Evolutionary conservation across 768 basidiomycete species (phyloP).

Genomic region (Phylloporus arenicola): DNA sequence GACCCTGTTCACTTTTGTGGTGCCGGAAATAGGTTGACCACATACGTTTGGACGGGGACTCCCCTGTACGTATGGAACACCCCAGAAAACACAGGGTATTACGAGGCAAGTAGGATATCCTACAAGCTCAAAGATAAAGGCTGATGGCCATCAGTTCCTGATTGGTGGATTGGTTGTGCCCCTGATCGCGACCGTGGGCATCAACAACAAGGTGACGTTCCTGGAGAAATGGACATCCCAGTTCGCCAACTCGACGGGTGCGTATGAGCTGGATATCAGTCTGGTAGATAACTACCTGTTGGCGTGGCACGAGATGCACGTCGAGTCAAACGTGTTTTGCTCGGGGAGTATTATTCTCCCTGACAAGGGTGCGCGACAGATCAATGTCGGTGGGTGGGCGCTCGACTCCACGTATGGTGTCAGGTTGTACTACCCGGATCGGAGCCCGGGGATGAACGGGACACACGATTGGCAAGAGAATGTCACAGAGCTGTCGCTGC

Average conservation of each 20-base stretch:
- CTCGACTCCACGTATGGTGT: constrained; percentile 66
- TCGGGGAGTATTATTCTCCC: constrained; percentile 69
- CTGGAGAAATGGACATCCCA: constrained; percentile 61
- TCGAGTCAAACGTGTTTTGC: constrained; percentile 77
- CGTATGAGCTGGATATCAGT: constrained; percentile 69
- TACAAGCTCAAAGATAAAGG: neutral
- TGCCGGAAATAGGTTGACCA: constrained; percentile 45
- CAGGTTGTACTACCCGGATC: constrained; percentile 68
- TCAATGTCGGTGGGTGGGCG: constrained; percentile 48
- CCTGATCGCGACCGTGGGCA: constrained; percentile 66
- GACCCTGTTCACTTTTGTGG: constrained; percentile 69
- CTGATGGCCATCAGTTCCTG: constrained; percentile 33
- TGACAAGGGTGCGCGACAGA: constrained; percentile 51
- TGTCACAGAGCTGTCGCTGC: constrained; percentile 47
- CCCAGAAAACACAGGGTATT: constrained; percentile 59
- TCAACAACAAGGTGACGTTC: constrained; percentile 79
- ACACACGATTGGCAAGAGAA: constrained; percentile 83
- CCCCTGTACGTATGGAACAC: constrained; percentile 57
- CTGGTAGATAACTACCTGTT: constrained; percentile 38
- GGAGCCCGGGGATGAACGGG: constrained; percentile 59
- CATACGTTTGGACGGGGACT: constrained; percentile 49
- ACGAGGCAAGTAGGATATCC: constrained; percentile 48
- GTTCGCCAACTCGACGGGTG: constrained; percentile 63
- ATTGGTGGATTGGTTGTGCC: constrained; percentile 63
- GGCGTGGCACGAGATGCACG: constrained; percentile 74